Evolutionary conservation across 2,329 filamentous ascomycete genomes (phyloP), one percentile per base, ranked within the genome.

Genomic region (Phyllosticta citriasiana): DNA sequence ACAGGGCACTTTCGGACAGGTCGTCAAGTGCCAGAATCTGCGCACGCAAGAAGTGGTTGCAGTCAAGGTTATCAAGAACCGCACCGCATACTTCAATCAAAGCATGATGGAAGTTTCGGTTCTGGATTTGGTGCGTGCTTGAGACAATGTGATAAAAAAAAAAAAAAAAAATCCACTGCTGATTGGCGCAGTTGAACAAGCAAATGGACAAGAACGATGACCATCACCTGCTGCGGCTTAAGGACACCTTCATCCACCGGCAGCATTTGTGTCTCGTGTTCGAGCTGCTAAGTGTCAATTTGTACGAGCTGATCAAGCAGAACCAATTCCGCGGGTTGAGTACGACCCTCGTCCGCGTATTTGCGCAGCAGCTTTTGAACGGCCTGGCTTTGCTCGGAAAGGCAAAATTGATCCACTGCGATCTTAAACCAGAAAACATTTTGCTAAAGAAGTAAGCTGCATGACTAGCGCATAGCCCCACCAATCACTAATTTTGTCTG

Each of bases 21-120:
- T 99, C 33, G 94, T 99, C 64, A 99, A 99, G 75, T 99, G 94
- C 72, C 94, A 99, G 74, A 99, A 99, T 69, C 77, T 99, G 68
- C 97, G 96, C 78, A 97, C 94, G 0, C 92, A 97, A 73, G 94
- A 99, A 76, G 94, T 99, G 50, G 94, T 99, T 53, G 94, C 94
- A 3, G 94, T 99, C 67, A 99, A 99, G 77, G 94, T 99, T 60
- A 94, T 99, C 78, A 99, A 99, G 78, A 99, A 99, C 76, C 87
- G 93, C 69, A 99, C 94, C 1, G 94, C 94, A 47, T 99, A 99
- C 75, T 99, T 99, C 79, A 99, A 99, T 72, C 94, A 99, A 76
- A 97, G 94, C 75, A 99, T 99, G 94, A 99, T 99, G 94, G 94
- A 99, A 73, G 94, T 99, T 33, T 99, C 94, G 1, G 94, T 99